Evolutionary conservation across 495 filamentous ascomycete species (phyloP).

Genomic region (Parmelia sp.): DNA sequence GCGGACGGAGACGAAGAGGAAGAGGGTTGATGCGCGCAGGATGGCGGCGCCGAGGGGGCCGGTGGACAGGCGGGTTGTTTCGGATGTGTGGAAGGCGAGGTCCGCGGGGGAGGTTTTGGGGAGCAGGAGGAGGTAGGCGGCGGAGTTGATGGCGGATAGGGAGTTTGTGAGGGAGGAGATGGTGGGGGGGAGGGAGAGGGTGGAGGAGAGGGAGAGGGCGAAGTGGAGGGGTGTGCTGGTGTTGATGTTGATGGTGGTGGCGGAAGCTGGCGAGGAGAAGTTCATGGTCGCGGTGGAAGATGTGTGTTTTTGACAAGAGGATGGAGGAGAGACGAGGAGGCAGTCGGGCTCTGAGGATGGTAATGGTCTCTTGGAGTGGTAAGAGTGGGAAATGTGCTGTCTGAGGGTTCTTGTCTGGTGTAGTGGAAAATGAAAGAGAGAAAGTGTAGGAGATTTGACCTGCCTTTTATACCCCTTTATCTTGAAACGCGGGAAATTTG

Average conservation of each 20-base stretch:
- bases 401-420: no score
- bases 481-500: no score
- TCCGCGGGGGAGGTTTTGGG: neutral
- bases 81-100: neutral
- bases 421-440: no score
- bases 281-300: neutral
- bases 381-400: no score
- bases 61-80: neutral
- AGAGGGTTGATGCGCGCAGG: neutral
- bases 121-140: neutral
- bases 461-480: no score
- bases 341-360: no score
- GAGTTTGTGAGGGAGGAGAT: neutral
- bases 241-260: neutral
- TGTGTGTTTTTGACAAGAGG: no score
- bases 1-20: neutral
- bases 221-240: neutral
- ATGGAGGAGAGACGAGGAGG: neutral
- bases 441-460: no score
- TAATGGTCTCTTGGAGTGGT: no score
- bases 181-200: neutral
- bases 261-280: conserved; percentile 2
- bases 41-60: neutral
- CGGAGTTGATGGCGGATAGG: neutral
- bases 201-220: neutral